phyloP scores from a whole-genome alignment of 1,284 basidiomycete species.

The Gymnopus androsaceus region DNA sequence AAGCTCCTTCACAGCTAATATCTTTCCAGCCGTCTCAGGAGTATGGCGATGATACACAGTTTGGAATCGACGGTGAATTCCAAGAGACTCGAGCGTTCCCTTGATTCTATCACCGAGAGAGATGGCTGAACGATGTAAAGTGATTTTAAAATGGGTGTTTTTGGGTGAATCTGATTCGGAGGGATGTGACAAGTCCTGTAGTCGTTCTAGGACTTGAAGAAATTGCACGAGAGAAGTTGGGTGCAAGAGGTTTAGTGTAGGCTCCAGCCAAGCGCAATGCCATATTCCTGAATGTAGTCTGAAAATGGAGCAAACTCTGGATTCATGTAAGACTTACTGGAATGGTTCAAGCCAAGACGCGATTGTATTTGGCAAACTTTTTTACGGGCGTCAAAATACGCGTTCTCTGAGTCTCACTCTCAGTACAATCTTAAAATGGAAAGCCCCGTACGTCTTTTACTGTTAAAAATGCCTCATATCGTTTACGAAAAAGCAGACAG shows the following conservation, averaged over 20 bases:
- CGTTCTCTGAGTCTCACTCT: no score
- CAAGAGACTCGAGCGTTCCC: conserved; percentile 74
- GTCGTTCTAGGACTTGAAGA: neutral
- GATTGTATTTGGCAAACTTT: no score
- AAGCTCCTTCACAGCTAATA: conserved; percentile 82
- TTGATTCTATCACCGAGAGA: conserved; percentile 72
- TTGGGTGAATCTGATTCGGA: neutral
- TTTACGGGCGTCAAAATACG: no score
- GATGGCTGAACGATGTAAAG: conserved; percentile 80
- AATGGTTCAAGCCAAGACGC: neutral
- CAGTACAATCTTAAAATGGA: no score
- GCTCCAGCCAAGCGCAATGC: neutral
- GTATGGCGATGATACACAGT: conserved; percentile 79
- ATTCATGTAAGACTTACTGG: neutral
- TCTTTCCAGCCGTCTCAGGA: conserved; percentile 78
- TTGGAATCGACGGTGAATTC: conserved; percentile 77
- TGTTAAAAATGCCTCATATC: neutral
- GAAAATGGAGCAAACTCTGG: neutral
- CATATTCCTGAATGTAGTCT: neutral
- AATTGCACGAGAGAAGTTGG: neutral
- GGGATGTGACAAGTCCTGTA: neutral
- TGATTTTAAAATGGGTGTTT: conserved; percentile 80
- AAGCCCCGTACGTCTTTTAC: conserved; percentile 13
- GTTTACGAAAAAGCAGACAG: conserved; percentile 52
- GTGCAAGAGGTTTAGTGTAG: neutral